Base-by-base conservation (phyloP, 2,329 filamentous ascomycete species). In the Coniella vitis region DNA sequence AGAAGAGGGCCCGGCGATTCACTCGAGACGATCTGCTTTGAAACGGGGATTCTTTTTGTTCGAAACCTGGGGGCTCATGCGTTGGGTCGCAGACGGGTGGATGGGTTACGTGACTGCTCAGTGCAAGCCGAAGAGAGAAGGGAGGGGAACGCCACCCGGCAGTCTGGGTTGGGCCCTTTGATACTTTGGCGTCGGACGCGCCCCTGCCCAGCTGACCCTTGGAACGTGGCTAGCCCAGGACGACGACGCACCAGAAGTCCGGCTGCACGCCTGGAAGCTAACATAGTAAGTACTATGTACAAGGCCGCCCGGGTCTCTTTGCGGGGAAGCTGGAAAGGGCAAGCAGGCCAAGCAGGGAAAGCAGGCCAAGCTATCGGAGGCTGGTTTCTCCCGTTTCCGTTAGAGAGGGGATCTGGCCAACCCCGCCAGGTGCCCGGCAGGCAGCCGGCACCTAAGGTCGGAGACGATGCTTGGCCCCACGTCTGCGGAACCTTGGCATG, bases 401-500 rank as follows among this genome's bases (percentile, higher is more conserved):
- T 42, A 34, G 40, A 42, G 16, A n/a, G 21, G 7, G 10, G 38
- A 2, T 25, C 25, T 34, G 39, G 39, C 25, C 49, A 35, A 19
- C 25, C n/a, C 13, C 12, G 16, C 10, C 17, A n/a, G 39, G n/a
- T n/a, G n/a, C 7, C 25, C 40, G 19, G 25, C 25, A 17, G 40
- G 22, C 32, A 22, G 17, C 32, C 40, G 32, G 31, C 32, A n/a
- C n/a, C n/a, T n/a, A n/a, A n/a, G n/a, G n/a, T n/a, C n/a, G n/a
- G n/a, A n/a, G n/a, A n/a, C n/a, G n/a, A n/a, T n/a, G n/a, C n/a
- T n/a, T 25, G 22, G 43, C 31, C 13, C 19, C 22, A 22, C 35
- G 31, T n/a, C 38, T 38, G 35, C 37, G 25, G 10, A 36, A 31
- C 38, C 49, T 45, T 45, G 49, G 41, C 48, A 51, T 38, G 29